Base-by-base conservation (phyloP, 2,329 filamentous ascomycete species). In the Pseudogymnoascus verrucosus region DNA sequence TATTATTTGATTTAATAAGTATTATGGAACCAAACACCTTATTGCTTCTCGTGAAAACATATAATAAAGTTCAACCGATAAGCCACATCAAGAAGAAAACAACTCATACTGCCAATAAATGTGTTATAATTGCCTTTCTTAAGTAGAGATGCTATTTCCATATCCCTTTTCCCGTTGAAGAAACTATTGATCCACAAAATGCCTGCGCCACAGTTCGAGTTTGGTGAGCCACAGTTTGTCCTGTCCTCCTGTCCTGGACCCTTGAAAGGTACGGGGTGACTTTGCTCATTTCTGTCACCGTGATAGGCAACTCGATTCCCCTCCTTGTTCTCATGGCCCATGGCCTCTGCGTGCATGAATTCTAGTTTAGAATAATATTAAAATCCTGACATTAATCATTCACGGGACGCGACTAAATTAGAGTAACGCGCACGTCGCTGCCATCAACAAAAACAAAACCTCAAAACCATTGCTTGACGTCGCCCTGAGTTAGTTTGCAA, bases 281-380 rank as follows among this genome's bases (percentile, higher is more conserved):
- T 57, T 57, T 16, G 51, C 51, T 57, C 28, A 57, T 57, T 57
- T 57, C 51, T 57, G 51, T 57, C 51, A 57, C 51, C 12, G 28
- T 57, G 51, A 57, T 57, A 57, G 51, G 51, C 51, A 57, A 36
- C 16, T 54, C 51, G 10, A 57, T 19, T 31, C 51, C 51, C 51
- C 51, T 34, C 51, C 51, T 57, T 34, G 14, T 31, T 31, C 23
- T 54, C 23, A 57, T 57, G n/a, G 51, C n/a, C 47, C 23, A 57
- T 57, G n/a, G 51, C n/a, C 47, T 57, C 28, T 34, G 4, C 11
- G 10, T 34, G 51, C 51, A 57, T 57, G 51, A 57, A 34, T 21
- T 34, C 51, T n/a, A 57, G n/a, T 57, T 7, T 21, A 34, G 12
- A 34, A 57, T 57, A 57, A 57, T 57, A 57, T 57, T 57, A 57